Percentiles rank a stretch among this genome's conserved stretches.
phyloP scores from a whole-genome alignment of 768 basidiomycete genomes.

The Tylopilus rubrobrunneus region DNA sequence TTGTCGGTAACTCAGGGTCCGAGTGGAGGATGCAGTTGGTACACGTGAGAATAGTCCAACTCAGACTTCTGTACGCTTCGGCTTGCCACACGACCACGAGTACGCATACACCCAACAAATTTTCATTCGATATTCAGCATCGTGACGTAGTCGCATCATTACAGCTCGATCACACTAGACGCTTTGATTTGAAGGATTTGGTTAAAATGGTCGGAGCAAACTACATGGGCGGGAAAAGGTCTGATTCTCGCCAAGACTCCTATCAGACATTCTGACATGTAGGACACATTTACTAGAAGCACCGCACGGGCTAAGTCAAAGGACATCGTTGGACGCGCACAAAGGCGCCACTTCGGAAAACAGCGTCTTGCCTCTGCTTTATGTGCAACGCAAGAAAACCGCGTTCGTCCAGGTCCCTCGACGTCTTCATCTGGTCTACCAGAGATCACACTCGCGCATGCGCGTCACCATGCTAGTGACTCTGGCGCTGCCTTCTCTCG shows the following conservation, averaged over 20 bases:
- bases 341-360: slow-evolving; percentile 59
- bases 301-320: slow-evolving; percentile 53
- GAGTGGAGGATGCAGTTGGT: not conserved
- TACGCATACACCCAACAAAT: not conserved
- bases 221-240: slow-evolving; percentile 76
- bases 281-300: slow-evolving; percentile 40
- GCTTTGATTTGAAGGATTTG: not conserved
- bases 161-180: not conserved
- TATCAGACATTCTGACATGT: not conserved
- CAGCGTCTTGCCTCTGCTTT: slow-evolving; percentile 52
- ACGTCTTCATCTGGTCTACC: slow-evolving; percentile 11
- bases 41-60: no score
- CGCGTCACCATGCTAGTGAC: slow-evolving; percentile 9
- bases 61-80: no score
- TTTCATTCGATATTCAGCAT: not conserved
- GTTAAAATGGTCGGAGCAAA: slow-evolving; percentile 60
- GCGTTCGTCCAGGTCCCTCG: not conserved
- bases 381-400: slow-evolving; percentile 11
- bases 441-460: slow-evolving; percentile 28
- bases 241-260: slow-evolving; percentile 1
- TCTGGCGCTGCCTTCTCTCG: not conserved
- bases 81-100: not conserved
- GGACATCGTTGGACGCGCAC: slow-evolving; percentile 50
- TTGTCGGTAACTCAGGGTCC: not conserved
- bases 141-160: not conserved